Conservation (phyloP, 2,329 filamentous ascomycete genomes). For the Rhexocercosporidium sp. region DNA sequence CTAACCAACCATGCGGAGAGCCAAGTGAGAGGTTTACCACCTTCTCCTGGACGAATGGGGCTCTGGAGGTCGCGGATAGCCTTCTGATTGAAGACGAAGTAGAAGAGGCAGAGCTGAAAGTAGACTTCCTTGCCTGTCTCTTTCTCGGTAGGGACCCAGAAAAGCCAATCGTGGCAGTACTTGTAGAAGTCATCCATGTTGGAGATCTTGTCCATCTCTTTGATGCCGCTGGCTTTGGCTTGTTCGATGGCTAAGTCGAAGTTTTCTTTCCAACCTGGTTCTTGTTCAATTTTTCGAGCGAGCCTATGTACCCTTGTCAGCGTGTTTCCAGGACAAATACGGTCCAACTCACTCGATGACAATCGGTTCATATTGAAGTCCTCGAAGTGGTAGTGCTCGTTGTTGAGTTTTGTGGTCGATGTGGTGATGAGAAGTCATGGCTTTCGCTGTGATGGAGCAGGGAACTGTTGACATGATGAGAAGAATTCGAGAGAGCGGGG, state of each 20-base stretch:
- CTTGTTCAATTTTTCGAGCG: neutral
- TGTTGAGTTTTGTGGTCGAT: neutral
- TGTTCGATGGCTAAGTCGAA: conserved; percentile 2
- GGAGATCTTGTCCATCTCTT: conserved; percentile 13
- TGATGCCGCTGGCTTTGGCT: conserved; percentile 8
- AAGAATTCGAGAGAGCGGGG: neutral
- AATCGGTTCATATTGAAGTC: neutral
- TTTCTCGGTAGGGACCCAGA: conserved; percentile 47
- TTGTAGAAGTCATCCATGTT: conserved; percentile 11
- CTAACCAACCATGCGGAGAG: conserved; percentile 47
- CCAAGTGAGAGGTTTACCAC: conserved; percentile 40
- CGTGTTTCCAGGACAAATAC: neutral
- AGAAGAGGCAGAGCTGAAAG: conserved; percentile 46
- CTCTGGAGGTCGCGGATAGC: conserved; percentile 40
- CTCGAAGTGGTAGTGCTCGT: neutral
- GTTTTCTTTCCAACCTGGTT: neutral
- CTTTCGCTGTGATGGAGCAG: neutral
- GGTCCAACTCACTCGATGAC: neutral
- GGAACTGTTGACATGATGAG: neutral
- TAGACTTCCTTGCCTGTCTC: conserved; percentile 45
- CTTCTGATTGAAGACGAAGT: conserved; percentile 47
- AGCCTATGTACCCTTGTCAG: neutral
- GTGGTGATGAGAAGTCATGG: neutral
- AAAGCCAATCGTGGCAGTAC: conserved; percentile 39
- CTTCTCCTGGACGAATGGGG: conserved; percentile 40